phyloP scores from a whole-genome alignment of 345 rosid genomes.

The Diplotaxis tenuifolia region DNA sequence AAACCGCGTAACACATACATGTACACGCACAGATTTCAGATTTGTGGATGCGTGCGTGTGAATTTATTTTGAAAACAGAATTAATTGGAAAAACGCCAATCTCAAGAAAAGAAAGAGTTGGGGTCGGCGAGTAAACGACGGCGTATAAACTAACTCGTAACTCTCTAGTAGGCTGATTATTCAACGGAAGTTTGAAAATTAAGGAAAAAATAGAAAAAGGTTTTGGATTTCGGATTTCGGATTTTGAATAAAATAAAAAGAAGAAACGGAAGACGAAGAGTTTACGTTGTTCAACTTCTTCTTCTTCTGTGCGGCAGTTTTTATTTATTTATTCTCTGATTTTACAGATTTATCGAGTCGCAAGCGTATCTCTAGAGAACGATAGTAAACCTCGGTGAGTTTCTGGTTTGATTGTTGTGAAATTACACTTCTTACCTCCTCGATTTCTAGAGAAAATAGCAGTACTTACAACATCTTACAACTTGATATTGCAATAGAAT shows the following conservation, averaged over 20 bases:
- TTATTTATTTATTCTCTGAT: background rate
- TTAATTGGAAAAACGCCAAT: background rate
- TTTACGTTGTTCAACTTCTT: background rate
- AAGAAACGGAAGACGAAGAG: background rate
- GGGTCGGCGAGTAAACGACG: slow-evolving; percentile 28
- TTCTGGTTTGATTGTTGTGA: background rate
- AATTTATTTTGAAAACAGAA: background rate
- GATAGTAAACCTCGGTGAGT: background rate
- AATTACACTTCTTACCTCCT: background rate
- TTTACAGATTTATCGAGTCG: background rate
- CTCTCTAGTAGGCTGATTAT: background rate
- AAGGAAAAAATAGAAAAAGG: background rate
- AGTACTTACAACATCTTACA: background rate
- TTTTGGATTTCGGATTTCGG: background rate
- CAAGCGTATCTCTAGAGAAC: background rate
- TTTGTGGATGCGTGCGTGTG: background rate
- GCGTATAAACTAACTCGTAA: slow-evolving; percentile 6
- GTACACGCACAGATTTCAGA: background rate
- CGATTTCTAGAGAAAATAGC: background rate
- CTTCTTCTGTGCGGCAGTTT: background rate
- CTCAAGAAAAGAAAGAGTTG: background rate
- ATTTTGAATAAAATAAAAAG: background rate
- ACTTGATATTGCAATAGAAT: background rate
- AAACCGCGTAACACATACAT: background rate
- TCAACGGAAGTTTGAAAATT: slow-evolving; percentile 9